A percentile compares a stretch with the other conserved stretches of the same genome.
phyloP scores from a whole-genome alignment of 2,329 filamentous ascomycete species.

The Alternaria hordeiaustralica region DNA sequence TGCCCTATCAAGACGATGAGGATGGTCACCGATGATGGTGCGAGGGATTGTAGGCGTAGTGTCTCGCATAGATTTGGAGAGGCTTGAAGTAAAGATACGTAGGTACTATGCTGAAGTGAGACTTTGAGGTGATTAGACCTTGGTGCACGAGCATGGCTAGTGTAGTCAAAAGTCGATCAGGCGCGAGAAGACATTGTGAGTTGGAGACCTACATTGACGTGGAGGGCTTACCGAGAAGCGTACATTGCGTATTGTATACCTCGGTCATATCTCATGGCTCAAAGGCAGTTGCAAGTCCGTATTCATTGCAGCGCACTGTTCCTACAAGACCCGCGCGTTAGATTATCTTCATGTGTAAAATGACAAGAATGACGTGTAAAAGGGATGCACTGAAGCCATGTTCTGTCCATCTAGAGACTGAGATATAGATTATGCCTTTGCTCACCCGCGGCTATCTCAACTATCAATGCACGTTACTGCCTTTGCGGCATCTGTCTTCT shows the following conservation, averaged over 20 bases:
- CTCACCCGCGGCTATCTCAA: not conserved
- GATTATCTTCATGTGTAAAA: not conserved
- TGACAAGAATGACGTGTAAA: accelerated
- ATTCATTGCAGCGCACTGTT: not conserved
- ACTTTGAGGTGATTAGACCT: too few species aligned
- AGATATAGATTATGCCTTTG: not conserved
- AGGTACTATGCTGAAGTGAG: not conserved
- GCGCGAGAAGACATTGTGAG: not conserved
- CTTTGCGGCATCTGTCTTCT: not conserved
- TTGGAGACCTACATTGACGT: not conserved
- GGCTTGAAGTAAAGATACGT: not conserved
- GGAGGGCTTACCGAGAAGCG: not conserved
- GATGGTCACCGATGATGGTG: not conserved
- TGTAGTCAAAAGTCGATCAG: too few species aligned
- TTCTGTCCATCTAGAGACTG: not conserved
- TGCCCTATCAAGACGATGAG: not conserved
- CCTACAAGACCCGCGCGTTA: too few species aligned
- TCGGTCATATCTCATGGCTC: too few species aligned
- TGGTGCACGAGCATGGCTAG: too few species aligned
- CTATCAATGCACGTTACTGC: not conserved
- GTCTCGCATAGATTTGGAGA: not conserved
- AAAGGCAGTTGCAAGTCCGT: not conserved
- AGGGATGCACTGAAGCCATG: not conserved
- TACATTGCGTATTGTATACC: not conserved
- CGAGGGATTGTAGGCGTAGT: not conserved